Evolutionary conservation across 306 rosid genomes (phyloP).

Genomic region (Potentilla sterilis): DNA sequence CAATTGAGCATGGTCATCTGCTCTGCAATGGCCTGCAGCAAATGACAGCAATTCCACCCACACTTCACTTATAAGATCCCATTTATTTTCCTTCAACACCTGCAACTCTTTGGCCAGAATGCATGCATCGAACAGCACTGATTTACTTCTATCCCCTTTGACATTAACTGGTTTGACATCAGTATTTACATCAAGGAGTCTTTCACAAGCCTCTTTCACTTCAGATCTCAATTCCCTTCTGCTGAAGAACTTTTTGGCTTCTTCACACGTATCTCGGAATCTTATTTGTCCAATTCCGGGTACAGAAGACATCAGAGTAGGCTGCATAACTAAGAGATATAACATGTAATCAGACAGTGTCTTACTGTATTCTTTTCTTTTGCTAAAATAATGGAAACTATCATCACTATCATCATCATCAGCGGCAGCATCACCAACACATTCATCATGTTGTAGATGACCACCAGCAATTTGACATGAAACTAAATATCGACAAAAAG

Average conservation of each 20-base stretch:
- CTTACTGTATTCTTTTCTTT: constrained; percentile 14
- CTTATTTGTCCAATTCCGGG: constrained; percentile 35
- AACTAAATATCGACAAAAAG: not conserved
- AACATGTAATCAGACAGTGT: constrained; percentile 41
- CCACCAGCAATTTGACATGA: not conserved
- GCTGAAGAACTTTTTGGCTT: constrained; percentile 32
- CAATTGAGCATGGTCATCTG: constrained; percentile 25
- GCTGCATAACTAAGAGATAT: constrained; percentile 37
- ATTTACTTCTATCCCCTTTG: constrained; percentile 21
- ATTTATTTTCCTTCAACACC: not conserved
- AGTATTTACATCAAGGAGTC: not conserved
- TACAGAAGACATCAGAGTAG: constrained; percentile 32
- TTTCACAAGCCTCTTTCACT: not conserved
- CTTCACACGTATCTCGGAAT: constrained; percentile 23
- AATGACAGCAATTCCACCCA: constrained; percentile 31
- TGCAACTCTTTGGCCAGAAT: constrained; percentile 17
- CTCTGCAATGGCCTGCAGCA: constrained; percentile 24
- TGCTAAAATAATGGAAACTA: not conserved
- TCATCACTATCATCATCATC: not conserved
- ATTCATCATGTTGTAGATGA: not conserved
- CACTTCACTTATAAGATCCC: constrained; percentile 13
- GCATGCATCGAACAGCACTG: constrained; percentile 21
- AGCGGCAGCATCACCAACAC: not conserved
- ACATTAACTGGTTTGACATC: constrained; percentile 7
- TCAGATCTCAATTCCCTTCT: not conserved